Percentiles rank a stretch among this genome's conserved stretches.
Evolutionary conservation across 139 green algal genomes (phyloP).

Genomic region (Edaphochlamys debaryana): DNA sequence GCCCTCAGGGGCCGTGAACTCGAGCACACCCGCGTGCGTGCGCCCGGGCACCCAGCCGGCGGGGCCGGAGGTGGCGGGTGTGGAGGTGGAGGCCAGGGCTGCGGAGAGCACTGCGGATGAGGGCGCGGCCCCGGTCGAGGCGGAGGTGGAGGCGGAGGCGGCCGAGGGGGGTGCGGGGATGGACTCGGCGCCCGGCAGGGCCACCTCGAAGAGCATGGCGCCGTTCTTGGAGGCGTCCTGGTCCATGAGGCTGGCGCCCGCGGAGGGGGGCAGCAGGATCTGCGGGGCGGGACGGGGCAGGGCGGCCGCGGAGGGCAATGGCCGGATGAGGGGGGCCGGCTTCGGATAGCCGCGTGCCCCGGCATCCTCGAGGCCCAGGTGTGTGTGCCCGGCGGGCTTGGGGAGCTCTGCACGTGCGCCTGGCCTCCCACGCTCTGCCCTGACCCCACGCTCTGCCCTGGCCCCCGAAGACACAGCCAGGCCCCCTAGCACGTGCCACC

Average conservation of each 20-base stretch:
- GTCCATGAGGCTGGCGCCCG: conserved; percentile 65
- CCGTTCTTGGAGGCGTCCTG: conserved; percentile 83
- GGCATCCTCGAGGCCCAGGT: too few species aligned
- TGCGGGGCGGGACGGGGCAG: conserved; percentile 42
- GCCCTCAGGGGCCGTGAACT: conserved; percentile 84
- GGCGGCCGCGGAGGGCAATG: too few species aligned
- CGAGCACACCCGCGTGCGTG: conserved; percentile 77
- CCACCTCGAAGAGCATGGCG: conserved; percentile 79
- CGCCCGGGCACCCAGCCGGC: not conserved
- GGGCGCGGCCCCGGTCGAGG: not conserved
- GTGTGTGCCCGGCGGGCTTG: too few species aligned
- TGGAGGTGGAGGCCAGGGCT: not conserved
- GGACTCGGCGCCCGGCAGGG: not conserved
- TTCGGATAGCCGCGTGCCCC: too few species aligned
- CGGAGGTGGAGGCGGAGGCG: not conserved
- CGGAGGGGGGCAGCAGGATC: conserved; percentile 77
- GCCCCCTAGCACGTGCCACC: too few species aligned
- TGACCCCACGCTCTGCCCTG: too few species aligned
- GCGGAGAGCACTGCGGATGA: not conserved
- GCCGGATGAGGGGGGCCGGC: too few species aligned
- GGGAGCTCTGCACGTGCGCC: too few species aligned
- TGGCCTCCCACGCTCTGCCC: too few species aligned
- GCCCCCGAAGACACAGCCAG: too few species aligned
- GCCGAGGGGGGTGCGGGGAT: not conserved
- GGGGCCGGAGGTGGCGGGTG: not conserved